Base-by-base conservation (phyloP, 306 rosid genomes). In the Lablab purpureus region DNA sequence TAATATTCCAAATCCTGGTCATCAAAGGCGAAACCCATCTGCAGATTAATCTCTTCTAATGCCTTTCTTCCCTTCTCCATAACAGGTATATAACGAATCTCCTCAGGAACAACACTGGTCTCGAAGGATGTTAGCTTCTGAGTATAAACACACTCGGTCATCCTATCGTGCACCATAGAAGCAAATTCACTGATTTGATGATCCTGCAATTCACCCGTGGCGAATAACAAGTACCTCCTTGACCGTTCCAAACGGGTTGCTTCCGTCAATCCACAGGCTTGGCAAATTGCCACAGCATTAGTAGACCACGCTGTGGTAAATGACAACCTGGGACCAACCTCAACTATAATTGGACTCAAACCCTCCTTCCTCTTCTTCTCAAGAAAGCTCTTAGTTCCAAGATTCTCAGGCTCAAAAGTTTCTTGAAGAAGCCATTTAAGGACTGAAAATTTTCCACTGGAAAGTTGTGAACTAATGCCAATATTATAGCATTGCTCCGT, bases 231-330 rank as follows among this genome's bases (percentile, higher is more conserved):
- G 81, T 94, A 94, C 85, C 96, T 89, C 90, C 98, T 85, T 0
- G 98, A 94, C 10, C 97, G 87, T 56, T 92, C 98, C 93, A 94
- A 59, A 59, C 94, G 91, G 19, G 84, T 85, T 83, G 90, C 94
- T 86, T 92, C 98, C 2, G 90, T 83, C 90, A 94, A 83, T 65
- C 94, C 98, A 84, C 98, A 92, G 1, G 97, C 96, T 70, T 52
- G 89, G 80, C 96, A 94, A 75, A 94, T 89, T 13, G 98, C 92
- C 7, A 94, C 91, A 5, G 96, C 98, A 87, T 94, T 94, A 10
- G 98, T 63, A 65, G 97, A 94, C 98, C 98, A 94, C 0, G 98
- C 93, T 21, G 98, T 94, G 43, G 93, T 92, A 76, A 94, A 94
- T 1, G 98, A 94, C 81, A 94, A 68, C 83, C 96, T 86, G 47